Evolutionary conservation across 176 grass and related monocot genomes (phyloP).

Genomic region (Typha latifolia): DNA sequence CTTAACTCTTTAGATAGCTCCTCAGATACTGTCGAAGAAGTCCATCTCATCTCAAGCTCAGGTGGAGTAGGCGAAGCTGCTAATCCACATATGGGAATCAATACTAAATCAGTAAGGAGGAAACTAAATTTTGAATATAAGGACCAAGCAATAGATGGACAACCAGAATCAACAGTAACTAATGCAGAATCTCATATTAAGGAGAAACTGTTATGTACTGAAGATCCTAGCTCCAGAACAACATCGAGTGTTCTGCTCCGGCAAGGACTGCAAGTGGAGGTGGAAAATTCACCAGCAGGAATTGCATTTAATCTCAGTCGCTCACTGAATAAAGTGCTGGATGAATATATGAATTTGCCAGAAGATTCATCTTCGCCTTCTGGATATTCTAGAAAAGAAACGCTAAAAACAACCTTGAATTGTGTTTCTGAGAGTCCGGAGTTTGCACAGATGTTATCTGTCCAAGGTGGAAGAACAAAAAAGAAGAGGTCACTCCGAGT

Average conservation of each 20-base stretch:
- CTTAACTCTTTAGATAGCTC: conserved; percentile 18
- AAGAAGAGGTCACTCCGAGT: conserved; percentile 39
- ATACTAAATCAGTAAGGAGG: conserved; percentile 25
- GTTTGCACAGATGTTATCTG: conserved; percentile 23
- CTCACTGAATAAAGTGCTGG: conserved; percentile 22
- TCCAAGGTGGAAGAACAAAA: conserved; percentile 27
- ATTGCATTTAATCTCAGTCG: conserved; percentile 29
- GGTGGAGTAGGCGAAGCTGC: conserved; percentile 3
- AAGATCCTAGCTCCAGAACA: conserved; percentile 28
- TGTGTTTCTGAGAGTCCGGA: conserved; percentile 16
- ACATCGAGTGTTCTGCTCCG: conserved; percentile 12
- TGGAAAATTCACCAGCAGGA: conserved; percentile 28
- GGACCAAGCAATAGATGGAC: conserved; percentile 18
- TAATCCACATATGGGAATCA: conserved; percentile 5
- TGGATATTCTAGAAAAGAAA: conserved; percentile 21
- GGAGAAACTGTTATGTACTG: conserved; percentile 18
- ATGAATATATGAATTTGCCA: conserved; percentile 29
- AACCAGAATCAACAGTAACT: conserved; percentile 2
- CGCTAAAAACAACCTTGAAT: conserved; percentile 8
- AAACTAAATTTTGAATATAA: conserved; percentile 32
- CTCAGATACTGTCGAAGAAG: not conserved
- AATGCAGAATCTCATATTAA: conserved; percentile 1
- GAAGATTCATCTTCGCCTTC: conserved; percentile 12
- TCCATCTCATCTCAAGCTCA: conserved; percentile 8
- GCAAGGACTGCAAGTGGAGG: conserved; percentile 17